Evolutionary conservation across 495 filamentous ascomycete species (phyloP).

Genomic region (Extremus antarcticus): DNA sequence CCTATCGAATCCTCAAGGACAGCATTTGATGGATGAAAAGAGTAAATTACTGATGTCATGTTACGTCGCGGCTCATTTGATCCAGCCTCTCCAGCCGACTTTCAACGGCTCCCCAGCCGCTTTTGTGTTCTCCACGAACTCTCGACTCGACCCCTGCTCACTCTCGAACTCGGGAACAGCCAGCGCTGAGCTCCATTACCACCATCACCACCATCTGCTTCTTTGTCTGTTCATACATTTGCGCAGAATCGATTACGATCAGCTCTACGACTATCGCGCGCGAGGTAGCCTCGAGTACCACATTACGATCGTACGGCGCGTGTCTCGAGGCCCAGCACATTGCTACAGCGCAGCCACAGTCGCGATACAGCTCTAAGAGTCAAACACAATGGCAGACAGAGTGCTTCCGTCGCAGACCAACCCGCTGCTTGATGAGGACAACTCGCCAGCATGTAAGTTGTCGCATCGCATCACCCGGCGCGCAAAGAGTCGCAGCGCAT

Average conservation of each 20-base stretch:
- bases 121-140: neutral
- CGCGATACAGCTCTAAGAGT: neutral
- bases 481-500: constrained; percentile 13
- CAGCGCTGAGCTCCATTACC: too few relatives aligned
- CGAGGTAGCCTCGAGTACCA: neutral
- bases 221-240: too few relatives aligned
- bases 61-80: too few relatives aligned
- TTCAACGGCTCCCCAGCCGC: too few relatives aligned
- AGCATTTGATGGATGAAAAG: too few relatives aligned
- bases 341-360: neutral
- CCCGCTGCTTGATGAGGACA: constrained; percentile 63
- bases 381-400: constrained; percentile 46
- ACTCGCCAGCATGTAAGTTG: constrained; percentile 50
- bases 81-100: too few relatives aligned
- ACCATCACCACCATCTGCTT: too few relatives aligned
- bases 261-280: too few relatives aligned
- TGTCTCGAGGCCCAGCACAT: neutral
- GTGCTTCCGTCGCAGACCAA: constrained; percentile 61
- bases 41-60: too few relatives aligned
- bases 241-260: too few relatives aligned
- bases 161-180: neutral
- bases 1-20: too few relatives aligned
- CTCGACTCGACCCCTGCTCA: neutral
- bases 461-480: constrained; percentile 20
- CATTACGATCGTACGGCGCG: neutral